Conservation (phyloP, 2,329 filamentous ascomycete species). For the Stemphylium beticola region DNA sequence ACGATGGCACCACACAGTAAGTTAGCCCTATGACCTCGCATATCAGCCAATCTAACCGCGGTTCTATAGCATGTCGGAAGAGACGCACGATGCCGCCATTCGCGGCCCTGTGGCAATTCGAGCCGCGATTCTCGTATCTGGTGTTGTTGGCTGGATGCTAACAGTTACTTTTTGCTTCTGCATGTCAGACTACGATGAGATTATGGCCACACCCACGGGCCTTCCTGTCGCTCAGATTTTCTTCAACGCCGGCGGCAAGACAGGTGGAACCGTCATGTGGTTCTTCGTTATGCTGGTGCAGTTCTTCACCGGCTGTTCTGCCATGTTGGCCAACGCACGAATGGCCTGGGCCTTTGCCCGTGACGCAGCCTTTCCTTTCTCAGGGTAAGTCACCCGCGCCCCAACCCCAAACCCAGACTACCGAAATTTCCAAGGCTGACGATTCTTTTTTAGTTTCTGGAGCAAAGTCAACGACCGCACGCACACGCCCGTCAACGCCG, state of each 20-base stretch:
- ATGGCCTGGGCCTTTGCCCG: conserved; percentile 68
- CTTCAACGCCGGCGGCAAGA: conserved; percentile 64
- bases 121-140: conserved; percentile 65
- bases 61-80: conserved; percentile 65
- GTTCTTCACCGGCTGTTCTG: conserved; percentile 68
- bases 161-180: conserved; percentile 70
- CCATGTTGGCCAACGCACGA: conserved; percentile 68
- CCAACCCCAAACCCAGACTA: background rate
- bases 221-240: conserved; percentile 65
- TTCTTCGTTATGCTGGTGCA: conserved; percentile 68
- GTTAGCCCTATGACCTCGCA: conserved; percentile 30
- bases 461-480: conserved; percentile 61
- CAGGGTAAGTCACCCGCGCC: conserved; percentile 50
- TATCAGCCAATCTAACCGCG: conserved; percentile 31
- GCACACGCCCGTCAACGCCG: conserved; percentile 66
- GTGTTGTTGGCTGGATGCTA: conserved; percentile 65
- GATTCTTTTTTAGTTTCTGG: conserved; percentile 51
- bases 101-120: conserved; percentile 66
- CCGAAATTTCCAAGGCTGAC: conserved; percentile 23
- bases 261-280: conserved; percentile 66
- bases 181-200: conserved; percentile 62
- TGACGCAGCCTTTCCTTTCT: conserved; percentile 67
- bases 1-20: conserved; percentile 70
- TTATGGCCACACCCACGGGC: conserved; percentile 64
- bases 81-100: conserved; percentile 68